A percentile compares a stretch with the other conserved stretches of the same genome.
Evolutionary conservation across 2,329 filamentous ascomycete genomes (phyloP).

Genomic region (Helminthosporium solani): DNA sequence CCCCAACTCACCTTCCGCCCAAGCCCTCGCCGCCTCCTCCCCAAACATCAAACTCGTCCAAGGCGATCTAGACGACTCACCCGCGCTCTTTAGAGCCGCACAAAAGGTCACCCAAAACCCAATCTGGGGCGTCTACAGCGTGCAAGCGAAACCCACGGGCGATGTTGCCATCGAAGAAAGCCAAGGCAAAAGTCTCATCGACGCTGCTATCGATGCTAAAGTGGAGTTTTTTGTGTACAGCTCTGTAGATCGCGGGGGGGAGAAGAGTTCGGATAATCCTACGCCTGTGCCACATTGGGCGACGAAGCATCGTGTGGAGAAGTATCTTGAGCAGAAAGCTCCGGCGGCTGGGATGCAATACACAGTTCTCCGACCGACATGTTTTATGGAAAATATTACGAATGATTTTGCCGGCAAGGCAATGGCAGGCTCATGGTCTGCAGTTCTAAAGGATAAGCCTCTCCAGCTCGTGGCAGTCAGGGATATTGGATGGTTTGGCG

Average conservation of each 20-base stretch:
- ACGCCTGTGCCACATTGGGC: constrained; percentile 61
- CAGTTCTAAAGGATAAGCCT: constrained; percentile 21
- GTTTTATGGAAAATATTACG: constrained; percentile 59
- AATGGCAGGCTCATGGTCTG: constrained; percentile 14
- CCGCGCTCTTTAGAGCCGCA: constrained; percentile 51
- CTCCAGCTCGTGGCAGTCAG: constrained; percentile 35
- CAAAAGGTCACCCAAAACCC: constrained; percentile 23
- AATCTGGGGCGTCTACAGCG: constrained; percentile 32
- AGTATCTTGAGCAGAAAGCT: constrained; percentile 50
- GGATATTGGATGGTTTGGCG: constrained; percentile 53
- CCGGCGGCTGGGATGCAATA: constrained; percentile 51
- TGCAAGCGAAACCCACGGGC: constrained; percentile 36
- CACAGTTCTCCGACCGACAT: constrained; percentile 59
- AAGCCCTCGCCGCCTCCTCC: constrained; percentile 47
- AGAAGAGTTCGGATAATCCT: constrained; percentile 48
- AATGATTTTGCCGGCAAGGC: constrained; percentile 35
- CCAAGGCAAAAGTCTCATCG: constrained; percentile 38
- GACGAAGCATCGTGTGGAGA: constrained; percentile 60
- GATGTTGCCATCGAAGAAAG: constrained; percentile 26
- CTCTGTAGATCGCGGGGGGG: constrained; percentile 38
- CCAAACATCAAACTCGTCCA: constrained; percentile 54
- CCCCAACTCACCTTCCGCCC: constrained; percentile 48
- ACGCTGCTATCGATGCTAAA: constrained; percentile 25
- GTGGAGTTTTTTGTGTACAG: constrained; percentile 41
- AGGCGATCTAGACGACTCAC: constrained; percentile 54